Percentiles rank a stretch among this genome's conserved stretches.
Evolutionary conservation across 306 rosid species (phyloP).

Genomic region (Prosopis cineraria): DNA sequence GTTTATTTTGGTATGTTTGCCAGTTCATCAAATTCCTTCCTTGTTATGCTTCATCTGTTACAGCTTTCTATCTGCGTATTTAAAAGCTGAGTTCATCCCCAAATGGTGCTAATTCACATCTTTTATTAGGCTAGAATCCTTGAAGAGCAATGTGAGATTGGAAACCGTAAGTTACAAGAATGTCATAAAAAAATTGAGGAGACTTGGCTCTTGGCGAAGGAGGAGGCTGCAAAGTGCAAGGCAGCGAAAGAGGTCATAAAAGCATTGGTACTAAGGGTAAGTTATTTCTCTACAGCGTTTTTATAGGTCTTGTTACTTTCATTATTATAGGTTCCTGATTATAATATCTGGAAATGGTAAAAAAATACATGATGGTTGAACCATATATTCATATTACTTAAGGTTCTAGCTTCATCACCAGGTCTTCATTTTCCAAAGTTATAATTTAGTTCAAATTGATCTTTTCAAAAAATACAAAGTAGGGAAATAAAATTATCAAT

Average conservation of each 20-base stretch:
- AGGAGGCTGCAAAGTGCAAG: slow-evolving; percentile 72
- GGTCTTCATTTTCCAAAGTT: not conserved
- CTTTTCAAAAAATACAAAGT: not conserved
- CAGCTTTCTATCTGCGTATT: not conserved
- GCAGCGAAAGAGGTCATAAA: slow-evolving; percentile 77
- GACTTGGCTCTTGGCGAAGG: slow-evolving; percentile 68
- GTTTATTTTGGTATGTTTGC: not conserved
- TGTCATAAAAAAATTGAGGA: slow-evolving; percentile 63
- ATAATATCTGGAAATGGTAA: not conserved
- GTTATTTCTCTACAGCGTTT: slow-evolving; percentile 13
- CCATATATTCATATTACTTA: not conserved
- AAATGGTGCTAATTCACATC: slow-evolving; percentile 17
- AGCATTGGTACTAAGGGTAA: slow-evolving; percentile 75
- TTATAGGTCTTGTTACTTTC: not conserved
- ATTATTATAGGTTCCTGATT: not conserved
- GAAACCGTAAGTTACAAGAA: slow-evolving; percentile 61
- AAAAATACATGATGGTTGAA: not conserved
- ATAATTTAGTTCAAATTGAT: not conserved
- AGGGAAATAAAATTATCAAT: not conserved
- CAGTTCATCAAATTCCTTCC: not conserved
- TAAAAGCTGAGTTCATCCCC: not conserved
- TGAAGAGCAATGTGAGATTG: slow-evolving; percentile 59
- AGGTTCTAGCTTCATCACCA: not conserved
- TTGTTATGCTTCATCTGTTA: slow-evolving; percentile 1
- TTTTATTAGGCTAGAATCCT: slow-evolving; percentile 59